Evolutionary conservation across 2,329 filamentous ascomycete genomes (phyloP).

Genomic region (Zelopaecilomyces penicillatus): DNA sequence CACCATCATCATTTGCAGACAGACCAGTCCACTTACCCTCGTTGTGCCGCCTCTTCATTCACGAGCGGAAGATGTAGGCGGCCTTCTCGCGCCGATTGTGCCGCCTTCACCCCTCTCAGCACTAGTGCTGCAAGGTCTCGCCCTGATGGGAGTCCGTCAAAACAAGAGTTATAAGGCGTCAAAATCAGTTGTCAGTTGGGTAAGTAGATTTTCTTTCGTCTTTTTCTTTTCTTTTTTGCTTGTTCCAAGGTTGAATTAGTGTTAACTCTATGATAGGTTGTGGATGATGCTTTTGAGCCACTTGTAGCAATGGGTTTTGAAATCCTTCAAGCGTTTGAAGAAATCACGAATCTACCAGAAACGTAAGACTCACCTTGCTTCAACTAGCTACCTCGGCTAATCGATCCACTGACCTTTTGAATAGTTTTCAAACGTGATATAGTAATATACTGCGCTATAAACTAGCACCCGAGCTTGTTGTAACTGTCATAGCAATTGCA

Average conservation of each 20-base stretch:
- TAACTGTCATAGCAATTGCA: no score
- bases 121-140: slow-evolving; percentile 65
- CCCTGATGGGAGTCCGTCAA: slow-evolving; percentile 72
- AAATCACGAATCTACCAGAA: slow-evolving; percentile 59
- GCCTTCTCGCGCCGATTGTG: slow-evolving; percentile 73
- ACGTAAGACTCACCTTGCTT: slow-evolving; percentile 27
- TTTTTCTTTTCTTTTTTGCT: not conserved
- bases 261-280: slow-evolving; percentile 39
- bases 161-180: slow-evolving; percentile 70
- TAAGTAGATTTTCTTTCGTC: slow-evolving; percentile 35
- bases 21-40: slow-evolving; percentile 57
- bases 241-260: no score
- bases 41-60: slow-evolving; percentile 62
- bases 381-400: slow-evolving; percentile 6
- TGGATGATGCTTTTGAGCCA: slow-evolving; percentile 64
- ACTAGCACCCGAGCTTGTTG: no score
- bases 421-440: no score
- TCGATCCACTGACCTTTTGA: no score
- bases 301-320: slow-evolving; percentile 74
- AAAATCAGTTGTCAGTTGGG: slow-evolving; percentile 71
- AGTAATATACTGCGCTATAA: no score
- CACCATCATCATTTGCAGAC: slow-evolving; percentile 71
- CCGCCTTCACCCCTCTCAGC: slow-evolving; percentile 60
- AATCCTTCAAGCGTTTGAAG: slow-evolving; percentile 71
- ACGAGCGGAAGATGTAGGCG: slow-evolving; percentile 53